phyloP scores from a whole-genome alignment of 129 eudicot genomes.

The Helianthus annuus region HanXRQr2.0-SUNRISE NC_035445.2:163793941-163794440 shows the following conservation, averaged over 20 bases:
- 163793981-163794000: constrained; percentile 87
- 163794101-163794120: constrained; percentile 88
- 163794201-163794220: constrained; percentile 85
- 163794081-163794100: constrained; percentile 75
- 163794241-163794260: constrained; percentile 61
- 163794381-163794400: constrained; percentile 88
- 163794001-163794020: constrained; percentile 93
- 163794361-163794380: constrained; percentile 75
- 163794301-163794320: constrained; percentile 79
- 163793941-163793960: constrained; percentile 78
- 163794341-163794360: constrained; percentile 63
- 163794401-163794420: constrained; percentile 81
- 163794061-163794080: constrained; percentile 67
- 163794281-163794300: constrained; percentile 56
- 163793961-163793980: constrained; percentile 88
- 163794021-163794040: constrained; percentile 66
- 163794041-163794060: constrained; percentile 63
- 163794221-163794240: constrained; percentile 73
- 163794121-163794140: constrained; percentile 64
- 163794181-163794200: constrained; percentile 78
- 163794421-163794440: constrained; percentile 66
- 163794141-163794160: constrained; percentile 68
- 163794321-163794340: constrained; percentile 50
- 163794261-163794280: constrained; percentile 60
- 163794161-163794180: constrained; percentile 57